Evolutionary conservation across 208 protist species (phyloP).

Genomic region (Trypanosoma avium): DNA sequence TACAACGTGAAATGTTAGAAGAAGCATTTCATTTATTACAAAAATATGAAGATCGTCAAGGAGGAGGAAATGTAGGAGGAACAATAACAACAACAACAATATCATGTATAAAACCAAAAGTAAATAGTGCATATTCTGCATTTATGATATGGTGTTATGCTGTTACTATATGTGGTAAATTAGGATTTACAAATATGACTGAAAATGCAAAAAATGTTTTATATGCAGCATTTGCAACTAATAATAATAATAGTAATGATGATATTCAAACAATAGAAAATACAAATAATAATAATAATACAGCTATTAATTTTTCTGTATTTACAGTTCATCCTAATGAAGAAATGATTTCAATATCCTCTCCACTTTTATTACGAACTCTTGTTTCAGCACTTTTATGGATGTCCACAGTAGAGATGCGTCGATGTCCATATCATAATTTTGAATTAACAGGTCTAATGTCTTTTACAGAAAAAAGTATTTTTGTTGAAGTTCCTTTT

Average conservation of each 20-base stretch:
- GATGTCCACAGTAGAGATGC: slow-evolving; percentile 27
- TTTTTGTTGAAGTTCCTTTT: slow-evolving; percentile 25
- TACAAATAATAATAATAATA: not conserved
- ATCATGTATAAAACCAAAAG: not conserved
- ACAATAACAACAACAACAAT: slow-evolving; percentile 22
- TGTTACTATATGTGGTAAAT: slow-evolving; percentile 35
- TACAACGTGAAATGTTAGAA: slow-evolving; percentile 42
- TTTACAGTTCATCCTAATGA: slow-evolving; percentile 24
- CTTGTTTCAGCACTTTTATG: slow-evolving; percentile 33
- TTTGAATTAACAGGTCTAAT: slow-evolving; percentile 23
- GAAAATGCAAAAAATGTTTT: slow-evolving; percentile 35
- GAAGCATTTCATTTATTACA: slow-evolving; percentile 40
- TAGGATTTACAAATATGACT: slow-evolving; percentile 35
- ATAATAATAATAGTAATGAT: not conserved
- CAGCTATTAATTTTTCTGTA: not conserved
- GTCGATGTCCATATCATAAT: slow-evolving; percentile 20
- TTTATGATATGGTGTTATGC: slow-evolving; percentile 72
- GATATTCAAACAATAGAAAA: not conserved
- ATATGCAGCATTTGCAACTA: slow-evolving; percentile 23
- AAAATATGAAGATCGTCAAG: slow-evolving; percentile 22
- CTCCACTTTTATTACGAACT: slow-evolving; percentile 20
- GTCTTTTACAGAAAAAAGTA: slow-evolving; percentile 16
- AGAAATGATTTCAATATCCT: slow-evolving; percentile 18
- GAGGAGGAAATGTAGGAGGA: slow-evolving; percentile 9
- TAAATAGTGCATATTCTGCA: slow-evolving; percentile 33